Evolutionary conservation across 768 basidiomycete genomes (phyloP).

Genomic region (Suillus brevipes): DNA sequence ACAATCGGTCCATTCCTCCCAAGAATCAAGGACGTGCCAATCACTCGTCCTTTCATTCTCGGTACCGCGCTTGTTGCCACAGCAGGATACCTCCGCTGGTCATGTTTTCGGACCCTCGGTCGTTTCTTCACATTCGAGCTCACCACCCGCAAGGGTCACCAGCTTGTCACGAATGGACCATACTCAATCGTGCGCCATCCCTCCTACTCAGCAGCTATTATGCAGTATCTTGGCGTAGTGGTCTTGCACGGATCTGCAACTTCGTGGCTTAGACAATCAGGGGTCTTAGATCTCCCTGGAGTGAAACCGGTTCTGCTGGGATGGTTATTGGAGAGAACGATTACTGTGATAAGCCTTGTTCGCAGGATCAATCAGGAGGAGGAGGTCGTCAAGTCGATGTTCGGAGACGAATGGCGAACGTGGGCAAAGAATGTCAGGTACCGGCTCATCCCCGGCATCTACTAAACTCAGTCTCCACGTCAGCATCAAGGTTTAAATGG

Average conservation of each 20-base stretch:
- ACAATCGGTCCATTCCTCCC: conserved; percentile 2
- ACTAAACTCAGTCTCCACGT: conserved; percentile 13
- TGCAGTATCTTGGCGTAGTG: conserved; percentile 12
- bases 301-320: not conserved
- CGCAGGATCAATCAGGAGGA: conserved; percentile 29
- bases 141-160: conserved; percentile 23
- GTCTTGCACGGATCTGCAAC: conserved; percentile 7
- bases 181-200: conserved; percentile 34
- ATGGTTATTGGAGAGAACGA: not conserved
- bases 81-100: conserved; percentile 25
- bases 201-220: conserved; percentile 22
- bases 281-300: conserved; percentile 11
- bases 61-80: conserved; percentile 18
- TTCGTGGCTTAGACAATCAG: conserved; percentile 19
- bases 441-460: conserved; percentile 35
- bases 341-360: conserved; percentile 7
- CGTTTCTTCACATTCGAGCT: conserved; percentile 32
- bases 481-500: too few species aligned
- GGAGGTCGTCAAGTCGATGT: conserved; percentile 27
- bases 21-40: not conserved
- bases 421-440: conserved; percentile 33
- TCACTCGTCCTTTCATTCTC: conserved; percentile 18
- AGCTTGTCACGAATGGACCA: conserved; percentile 30
- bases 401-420: conserved; percentile 35
- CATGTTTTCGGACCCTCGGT: conserved; percentile 28